Conservation (phyloP, 495 filamentous ascomycete species). For the Astrocystis sublimbata region DNA sequence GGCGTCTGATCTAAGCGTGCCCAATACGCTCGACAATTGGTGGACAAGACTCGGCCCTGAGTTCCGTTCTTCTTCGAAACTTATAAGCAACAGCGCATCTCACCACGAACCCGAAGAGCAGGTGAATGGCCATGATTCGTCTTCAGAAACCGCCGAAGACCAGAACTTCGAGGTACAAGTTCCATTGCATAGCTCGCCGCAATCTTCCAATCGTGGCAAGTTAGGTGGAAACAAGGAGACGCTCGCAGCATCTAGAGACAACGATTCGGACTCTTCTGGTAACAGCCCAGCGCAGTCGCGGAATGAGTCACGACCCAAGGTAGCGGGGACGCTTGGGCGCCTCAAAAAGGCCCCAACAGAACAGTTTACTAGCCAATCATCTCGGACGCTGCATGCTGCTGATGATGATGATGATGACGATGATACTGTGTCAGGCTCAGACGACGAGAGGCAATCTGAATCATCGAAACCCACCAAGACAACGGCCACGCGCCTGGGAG, state of each 20-base stretch:
- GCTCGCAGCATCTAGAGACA: conserved; percentile 24
- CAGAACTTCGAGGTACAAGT: conserved; percentile 55
- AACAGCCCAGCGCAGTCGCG: conserved; percentile 10
- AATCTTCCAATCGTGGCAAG: neutral
- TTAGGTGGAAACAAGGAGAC: neutral
- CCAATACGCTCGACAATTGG: conserved; percentile 45
- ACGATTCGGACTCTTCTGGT: conserved; percentile 21
- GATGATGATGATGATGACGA: conserved; percentile 36
- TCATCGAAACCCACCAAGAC: conserved; percentile 6
- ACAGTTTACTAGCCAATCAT: conserved; percentile 22
- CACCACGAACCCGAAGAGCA: conserved; percentile 3
- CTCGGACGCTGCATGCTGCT: conserved; percentile 24
- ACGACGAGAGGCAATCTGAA: conserved; percentile 17
- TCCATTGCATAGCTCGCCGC: conserved; percentile 37
- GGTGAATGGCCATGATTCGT: neutral
- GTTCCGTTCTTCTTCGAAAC: conserved; percentile 14
- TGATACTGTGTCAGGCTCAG: conserved; percentile 32
- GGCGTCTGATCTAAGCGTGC: conserved; percentile 32
- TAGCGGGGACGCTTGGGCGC: conserved; percentile 36
- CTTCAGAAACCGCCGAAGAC: conserved; percentile 34
- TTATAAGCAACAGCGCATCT: conserved; percentile 9
- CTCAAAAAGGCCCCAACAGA: conserved; percentile 17
- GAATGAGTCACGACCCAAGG: conserved; percentile 14
- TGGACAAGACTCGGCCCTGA: conserved; percentile 46
- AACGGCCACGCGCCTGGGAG: conserved; percentile 19